Conservation (phyloP, 2,329 filamentous ascomycete genomes). For the Colletotrichum sp. region DNA sequence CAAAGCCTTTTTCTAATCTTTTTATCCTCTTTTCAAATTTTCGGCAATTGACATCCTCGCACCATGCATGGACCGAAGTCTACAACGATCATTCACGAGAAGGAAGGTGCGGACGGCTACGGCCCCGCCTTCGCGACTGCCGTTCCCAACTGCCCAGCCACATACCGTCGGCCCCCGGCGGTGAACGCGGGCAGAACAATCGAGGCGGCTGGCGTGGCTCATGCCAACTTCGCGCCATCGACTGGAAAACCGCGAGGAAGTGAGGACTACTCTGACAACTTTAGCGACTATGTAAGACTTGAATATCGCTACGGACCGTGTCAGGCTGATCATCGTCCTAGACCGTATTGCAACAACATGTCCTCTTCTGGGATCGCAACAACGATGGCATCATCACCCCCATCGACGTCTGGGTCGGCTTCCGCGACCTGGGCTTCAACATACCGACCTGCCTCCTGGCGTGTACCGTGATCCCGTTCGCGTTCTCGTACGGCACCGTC, state of each 20-base stretch:
- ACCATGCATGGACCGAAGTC: background rate
- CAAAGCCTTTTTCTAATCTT: background rate
- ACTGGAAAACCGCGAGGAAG: background rate
- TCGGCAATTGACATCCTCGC: too few relatives aligned
- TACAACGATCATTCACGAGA: background rate
- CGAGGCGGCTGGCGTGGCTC: background rate
- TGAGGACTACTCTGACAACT: background rate
- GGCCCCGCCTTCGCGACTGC: background rate
- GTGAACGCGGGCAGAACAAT: background rate
- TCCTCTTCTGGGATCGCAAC: constrained; percentile 45
- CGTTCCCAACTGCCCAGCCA: background rate
- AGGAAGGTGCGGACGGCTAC: background rate
- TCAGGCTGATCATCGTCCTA: too few relatives aligned
- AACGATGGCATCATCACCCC: constrained; percentile 40
- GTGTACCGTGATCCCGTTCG: constrained; percentile 39
- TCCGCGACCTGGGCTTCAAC: constrained; percentile 40
- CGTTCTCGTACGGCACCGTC: constrained; percentile 46
- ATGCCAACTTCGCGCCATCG: constrained; percentile 2
- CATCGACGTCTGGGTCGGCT: constrained; percentile 38
- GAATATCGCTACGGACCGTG: too few relatives aligned
- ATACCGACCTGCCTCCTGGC: constrained; percentile 38
- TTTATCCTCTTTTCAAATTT: too few relatives aligned
- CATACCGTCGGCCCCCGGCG: background rate
- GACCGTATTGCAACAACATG: constrained; percentile 32
- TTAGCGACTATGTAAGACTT: constrained; percentile 2